phyloP scores from a whole-genome alignment of 225 moss, liverwort and hornwort species.

The Marchantia polymorpha region DNA sequence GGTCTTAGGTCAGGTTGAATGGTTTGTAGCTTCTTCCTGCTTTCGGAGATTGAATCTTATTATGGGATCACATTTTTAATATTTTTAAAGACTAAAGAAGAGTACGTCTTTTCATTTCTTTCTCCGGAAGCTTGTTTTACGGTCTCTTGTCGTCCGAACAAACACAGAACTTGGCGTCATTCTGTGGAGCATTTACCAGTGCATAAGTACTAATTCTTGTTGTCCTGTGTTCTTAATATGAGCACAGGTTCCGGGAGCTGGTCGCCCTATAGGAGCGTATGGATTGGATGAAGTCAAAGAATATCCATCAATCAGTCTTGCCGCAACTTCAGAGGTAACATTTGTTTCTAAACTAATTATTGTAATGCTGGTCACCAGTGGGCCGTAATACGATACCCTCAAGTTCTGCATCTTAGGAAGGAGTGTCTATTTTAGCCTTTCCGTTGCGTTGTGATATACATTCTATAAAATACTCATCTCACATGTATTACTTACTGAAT shows the following conservation, averaged over 20 bases:
- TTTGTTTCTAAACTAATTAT: neutral
- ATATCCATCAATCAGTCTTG: slow-evolving; percentile 58
- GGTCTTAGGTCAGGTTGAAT: neutral
- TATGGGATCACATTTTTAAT: neutral
- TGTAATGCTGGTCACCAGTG: neutral
- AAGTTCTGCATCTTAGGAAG: neutral
- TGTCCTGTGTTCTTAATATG: neutral
- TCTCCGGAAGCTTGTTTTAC: neutral
- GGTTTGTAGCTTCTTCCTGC: neutral
- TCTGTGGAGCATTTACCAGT: neutral
- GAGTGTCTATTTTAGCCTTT: neutral
- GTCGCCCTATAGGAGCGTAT: slow-evolving; percentile 72
- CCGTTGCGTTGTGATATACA: neutral
- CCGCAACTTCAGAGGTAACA: slow-evolving; percentile 63
- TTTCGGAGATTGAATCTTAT: neutral
- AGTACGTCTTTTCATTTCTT: neutral
- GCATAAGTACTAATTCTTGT: neutral
- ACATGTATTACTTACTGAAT: no score
- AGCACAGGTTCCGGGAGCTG: slow-evolving; percentile 76
- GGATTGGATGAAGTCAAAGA: slow-evolving; percentile 92
- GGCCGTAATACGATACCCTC: neutral
- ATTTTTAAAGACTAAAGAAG: neutral
- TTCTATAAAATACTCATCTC: neutral
- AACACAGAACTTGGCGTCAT: neutral
- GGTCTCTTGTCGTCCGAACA: neutral